Conservation (phyloP, 345 rosid species). For the Aquilaria malaccensis region DNA sequence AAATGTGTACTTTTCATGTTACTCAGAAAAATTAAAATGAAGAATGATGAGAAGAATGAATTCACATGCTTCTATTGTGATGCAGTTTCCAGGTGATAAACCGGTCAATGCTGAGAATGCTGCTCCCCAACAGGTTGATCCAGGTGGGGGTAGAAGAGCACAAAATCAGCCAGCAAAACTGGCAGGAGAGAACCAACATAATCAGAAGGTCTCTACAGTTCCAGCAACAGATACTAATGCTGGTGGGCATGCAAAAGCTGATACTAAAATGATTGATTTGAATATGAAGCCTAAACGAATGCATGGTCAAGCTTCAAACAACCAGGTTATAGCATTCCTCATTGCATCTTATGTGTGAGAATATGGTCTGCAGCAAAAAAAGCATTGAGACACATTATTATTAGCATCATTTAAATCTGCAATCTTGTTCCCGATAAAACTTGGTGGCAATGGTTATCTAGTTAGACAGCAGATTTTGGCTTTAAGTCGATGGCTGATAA, state of each 20-base stretch:
- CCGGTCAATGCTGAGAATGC: slow-evolving; percentile 17
- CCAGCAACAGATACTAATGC: slow-evolving; percentile 23
- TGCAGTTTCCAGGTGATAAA: slow-evolving; percentile 75
- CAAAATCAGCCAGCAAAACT: slow-evolving; percentile 24
- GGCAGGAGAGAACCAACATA: slow-evolving; percentile 28
- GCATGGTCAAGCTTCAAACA: slow-evolving; percentile 46
- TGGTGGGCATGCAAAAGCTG: slow-evolving; percentile 30
- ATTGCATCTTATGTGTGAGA: too few relatives aligned
- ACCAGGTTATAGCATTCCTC: slow-evolving; percentile 34
- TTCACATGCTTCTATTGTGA: background rate
- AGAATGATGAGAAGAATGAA: background rate
- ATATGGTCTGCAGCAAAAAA: too few relatives aligned
- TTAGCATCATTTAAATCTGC: background rate
- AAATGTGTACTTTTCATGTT: background rate
- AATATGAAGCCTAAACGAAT: slow-evolving; percentile 57
- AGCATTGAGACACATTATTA: background rate
- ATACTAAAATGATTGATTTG: slow-evolving; percentile 56
- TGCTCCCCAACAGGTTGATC: slow-evolving; percentile 22
- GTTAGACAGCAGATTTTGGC: too few relatives aligned
- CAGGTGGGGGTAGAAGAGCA: slow-evolving; percentile 23
- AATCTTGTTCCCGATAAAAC: too few relatives aligned
- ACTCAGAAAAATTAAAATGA: background rate
- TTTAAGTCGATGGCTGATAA: too few relatives aligned
- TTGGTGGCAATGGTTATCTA: too few relatives aligned
- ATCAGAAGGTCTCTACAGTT: slow-evolving; percentile 26